Conservation (phyloP, 2,329 filamentous ascomycete genomes). For the Xylariaceae sp. region DNA sequence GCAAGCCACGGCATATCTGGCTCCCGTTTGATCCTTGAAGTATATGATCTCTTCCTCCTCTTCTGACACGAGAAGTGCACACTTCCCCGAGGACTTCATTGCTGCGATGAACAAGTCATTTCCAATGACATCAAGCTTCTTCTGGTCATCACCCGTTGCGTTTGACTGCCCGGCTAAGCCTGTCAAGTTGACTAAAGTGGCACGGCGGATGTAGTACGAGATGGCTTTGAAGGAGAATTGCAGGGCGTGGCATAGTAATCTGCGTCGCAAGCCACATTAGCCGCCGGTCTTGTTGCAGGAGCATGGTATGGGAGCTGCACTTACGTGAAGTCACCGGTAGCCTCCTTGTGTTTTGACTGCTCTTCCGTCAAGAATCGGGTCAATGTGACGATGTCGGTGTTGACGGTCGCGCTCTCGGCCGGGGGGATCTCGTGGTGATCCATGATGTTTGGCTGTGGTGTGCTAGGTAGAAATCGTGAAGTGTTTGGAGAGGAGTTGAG, state of each 20-base stretch:
- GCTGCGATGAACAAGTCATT: slow-evolving; percentile 96
- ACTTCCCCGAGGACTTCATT: slow-evolving; percentile 90
- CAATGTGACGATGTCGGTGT: slow-evolving; percentile 93
- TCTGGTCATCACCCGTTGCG: slow-evolving; percentile 95
- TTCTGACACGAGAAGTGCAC: slow-evolving; percentile 91
- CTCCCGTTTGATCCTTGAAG: slow-evolving; percentile 72
- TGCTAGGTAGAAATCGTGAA: no score
- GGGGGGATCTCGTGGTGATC: slow-evolving; percentile 28
- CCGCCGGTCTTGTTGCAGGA: slow-evolving; percentile 6
- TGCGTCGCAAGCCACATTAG: slow-evolving; percentile 36
- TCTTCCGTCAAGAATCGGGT: slow-evolving; percentile 96
- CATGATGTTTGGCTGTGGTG: slow-evolving; percentile 19
- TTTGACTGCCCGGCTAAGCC: slow-evolving; percentile 94
- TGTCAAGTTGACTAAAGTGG: slow-evolving; percentile 90
- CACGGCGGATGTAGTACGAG: slow-evolving; percentile 97
- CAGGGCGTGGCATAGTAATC: slow-evolving; percentile 91
- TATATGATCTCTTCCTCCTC: slow-evolving; percentile 92
- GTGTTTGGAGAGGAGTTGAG: no score
- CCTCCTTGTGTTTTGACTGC: slow-evolving; percentile 88
- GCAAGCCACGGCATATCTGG: slow-evolving; percentile 93
- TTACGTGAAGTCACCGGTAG: slow-evolving; percentile 97
- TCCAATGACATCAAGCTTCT: slow-evolving; percentile 98
- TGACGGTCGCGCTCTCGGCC: slow-evolving; percentile 72
- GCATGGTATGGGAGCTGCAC: slow-evolving; percentile 39
- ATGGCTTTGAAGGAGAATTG: slow-evolving; percentile 99